Percentiles rank a stretch among this genome's conserved stretches.
phyloP scores from a whole-genome alignment of 176 grass and related monocot species.

The Microstegium vimineum region DNA sequence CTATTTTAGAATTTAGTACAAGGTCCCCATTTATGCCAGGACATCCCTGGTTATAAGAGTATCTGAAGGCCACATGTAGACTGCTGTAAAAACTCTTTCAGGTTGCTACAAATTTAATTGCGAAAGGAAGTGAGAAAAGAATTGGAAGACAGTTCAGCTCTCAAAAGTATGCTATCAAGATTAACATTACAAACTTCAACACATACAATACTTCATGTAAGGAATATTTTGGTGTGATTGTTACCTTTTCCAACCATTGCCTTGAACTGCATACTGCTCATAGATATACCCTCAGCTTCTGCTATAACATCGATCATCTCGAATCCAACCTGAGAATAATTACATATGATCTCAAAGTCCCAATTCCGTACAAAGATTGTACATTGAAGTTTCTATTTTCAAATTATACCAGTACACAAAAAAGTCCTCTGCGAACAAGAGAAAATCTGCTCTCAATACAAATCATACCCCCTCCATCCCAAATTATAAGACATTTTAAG shows the following conservation, averaged over 20 bases:
- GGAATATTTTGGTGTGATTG: not conserved
- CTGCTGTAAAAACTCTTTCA: not conserved
- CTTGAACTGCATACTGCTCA: conserved; percentile 83
- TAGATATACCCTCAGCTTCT: conserved; percentile 86
- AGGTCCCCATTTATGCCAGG: not conserved
- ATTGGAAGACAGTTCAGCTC: not conserved
- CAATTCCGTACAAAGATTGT: conserved; percentile 1
- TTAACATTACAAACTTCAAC: not conserved
- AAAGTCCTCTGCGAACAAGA: not conserved
- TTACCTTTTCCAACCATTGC: conserved; percentile 89
- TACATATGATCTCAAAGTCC: not conserved
- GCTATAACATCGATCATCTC: conserved; percentile 99
- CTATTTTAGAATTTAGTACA: not conserved
- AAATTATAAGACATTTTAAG: too few relatives aligned
- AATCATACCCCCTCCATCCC: too few relatives aligned
- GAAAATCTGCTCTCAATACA: not conserved
- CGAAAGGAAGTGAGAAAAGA: not conserved
- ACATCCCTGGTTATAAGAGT: not conserved
- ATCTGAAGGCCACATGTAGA: not conserved
- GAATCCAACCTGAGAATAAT: conserved; percentile 74
- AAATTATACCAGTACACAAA: not conserved
- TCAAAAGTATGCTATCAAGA: not conserved
- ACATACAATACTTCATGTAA: not conserved
- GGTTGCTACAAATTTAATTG: not conserved
- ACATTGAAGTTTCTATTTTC: not conserved